Base-by-base conservation (phyloP, 257 asterid species). In the Penstemon barbatus region DNA sequence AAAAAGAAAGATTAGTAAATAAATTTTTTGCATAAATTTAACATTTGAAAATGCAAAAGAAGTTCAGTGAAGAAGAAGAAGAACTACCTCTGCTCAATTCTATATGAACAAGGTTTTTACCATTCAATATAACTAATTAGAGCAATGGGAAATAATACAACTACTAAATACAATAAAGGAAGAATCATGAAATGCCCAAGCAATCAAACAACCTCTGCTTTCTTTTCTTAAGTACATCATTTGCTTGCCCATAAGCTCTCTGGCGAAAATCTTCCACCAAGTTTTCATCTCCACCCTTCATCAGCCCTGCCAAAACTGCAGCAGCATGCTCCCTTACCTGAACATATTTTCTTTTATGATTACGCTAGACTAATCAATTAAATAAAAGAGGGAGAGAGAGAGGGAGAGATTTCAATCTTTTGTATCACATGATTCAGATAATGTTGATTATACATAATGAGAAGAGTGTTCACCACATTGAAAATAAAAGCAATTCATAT, bases 261-360 rank as follows among this genome's bases (percentile, higher is more conserved):
- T 7, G 77, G 66, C 96, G 97, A 68, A 94, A 94, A 70, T 85
- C 96, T 75, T 80, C 79, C 7, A 91, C 91, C 11, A 91, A 75
- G 66, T 81, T 81, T 71, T 72, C 88, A 79, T 89, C 92, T 54
- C 91, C 97, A 60, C 96, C 87, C 83, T 91, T 94, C 97, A 94
- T 89, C 77, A 94, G 79, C 71, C 97, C 96, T 70, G 99, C 97
- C 75, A 94, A 89, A 74, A 94, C 99, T 62, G 97, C 97, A 68
- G 97, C 99, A 52, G 99, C 99, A 51, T 94, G 99, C 92, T 94
- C 99, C 71, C 99, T 82, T 63, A 94, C 96, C 99, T 94, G 86
- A 61, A 66, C 13, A 65, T 57, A 53, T 46, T 45, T 33, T 63
- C 42, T 61, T 11, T 13, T 66, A 70, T 68, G 68, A 57, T 63